Percentiles rank a stretch among this genome's conserved stretches.
Evolutionary conservation across 257 asterid genomes (phyloP).

Genomic region (Rhazya stricta): DNA sequence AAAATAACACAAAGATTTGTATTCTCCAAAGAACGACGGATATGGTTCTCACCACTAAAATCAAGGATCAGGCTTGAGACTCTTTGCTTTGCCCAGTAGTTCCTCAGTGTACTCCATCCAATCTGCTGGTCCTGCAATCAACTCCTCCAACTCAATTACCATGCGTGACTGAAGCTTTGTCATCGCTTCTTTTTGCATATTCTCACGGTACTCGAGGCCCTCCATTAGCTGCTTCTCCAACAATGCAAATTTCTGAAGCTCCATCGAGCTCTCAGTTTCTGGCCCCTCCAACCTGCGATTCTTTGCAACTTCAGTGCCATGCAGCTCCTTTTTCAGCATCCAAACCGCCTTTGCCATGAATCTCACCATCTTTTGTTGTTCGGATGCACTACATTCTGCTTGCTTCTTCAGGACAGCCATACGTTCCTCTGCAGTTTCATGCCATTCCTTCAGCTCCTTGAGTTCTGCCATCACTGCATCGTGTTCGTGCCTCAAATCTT

Average conservation of each 20-base stretch:
- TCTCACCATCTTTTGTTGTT: conserved; percentile 16
- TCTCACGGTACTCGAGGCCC: not conserved
- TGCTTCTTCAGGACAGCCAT: conserved; percentile 18
- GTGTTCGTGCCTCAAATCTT: conserved; percentile 23
- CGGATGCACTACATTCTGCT: conserved; percentile 7
- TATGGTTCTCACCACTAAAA: not conserved
- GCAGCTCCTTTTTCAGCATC: not conserved
- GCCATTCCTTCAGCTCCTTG: conserved; percentile 22
- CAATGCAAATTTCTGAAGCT: not conserved
- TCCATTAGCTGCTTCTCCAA: conserved; percentile 21
- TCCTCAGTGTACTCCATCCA: conserved; percentile 14
- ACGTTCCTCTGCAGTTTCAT: conserved; percentile 22
- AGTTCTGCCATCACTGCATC: conserved; percentile 23
- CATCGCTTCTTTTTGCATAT: conserved; percentile 1
- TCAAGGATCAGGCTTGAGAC: not conserved
- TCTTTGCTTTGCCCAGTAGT: not conserved
- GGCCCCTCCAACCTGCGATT: not conserved
- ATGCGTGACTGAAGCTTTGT: not conserved
- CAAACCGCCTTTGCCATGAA: conserved; percentile 13
- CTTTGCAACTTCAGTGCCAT: conserved; percentile 1
- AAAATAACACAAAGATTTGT: not conserved
- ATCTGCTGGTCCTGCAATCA: conserved; percentile 21
- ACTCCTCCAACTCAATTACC: conserved; percentile 12
- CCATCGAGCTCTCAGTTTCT: not conserved
- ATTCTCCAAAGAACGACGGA: not conserved